These are phyloP conservation scores for Apiospora pterosperma DNA, from an alignment of 2,329 filamentous ascomycete genomes.

Conservation along the genomic window DNA sequence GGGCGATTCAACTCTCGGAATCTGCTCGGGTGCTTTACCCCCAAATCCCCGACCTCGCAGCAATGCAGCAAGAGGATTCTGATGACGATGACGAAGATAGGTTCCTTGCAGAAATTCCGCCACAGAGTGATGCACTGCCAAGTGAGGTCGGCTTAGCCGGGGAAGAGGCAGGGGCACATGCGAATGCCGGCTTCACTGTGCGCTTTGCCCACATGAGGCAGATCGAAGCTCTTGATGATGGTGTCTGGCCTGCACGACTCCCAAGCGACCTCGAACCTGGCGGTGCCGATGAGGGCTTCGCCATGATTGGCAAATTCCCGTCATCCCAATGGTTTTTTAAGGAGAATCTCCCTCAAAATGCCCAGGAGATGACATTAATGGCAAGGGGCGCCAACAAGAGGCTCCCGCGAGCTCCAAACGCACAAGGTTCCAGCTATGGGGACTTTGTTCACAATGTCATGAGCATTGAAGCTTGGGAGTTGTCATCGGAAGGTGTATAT, in stretches of 20 bases:
- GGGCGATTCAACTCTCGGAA: not conserved
- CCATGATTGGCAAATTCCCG: conserved; percentile 7
- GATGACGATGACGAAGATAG: not conserved
- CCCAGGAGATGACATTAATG: conserved; percentile 19
- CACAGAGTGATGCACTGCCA: not conserved
- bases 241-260: conserved; percentile 6
- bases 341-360: conserved; percentile 19
- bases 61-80: not conserved
- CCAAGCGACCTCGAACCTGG: not conserved
- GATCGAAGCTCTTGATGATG: conserved; percentile 2
- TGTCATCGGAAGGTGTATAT: conserved; percentile 31
- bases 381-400: conserved; percentile 14
- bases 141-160: not conserved
- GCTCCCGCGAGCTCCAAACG: not conserved
- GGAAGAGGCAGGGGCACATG: not conserved
- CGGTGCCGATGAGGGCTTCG: conserved; percentile 3
- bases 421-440: conserved; percentile 17
- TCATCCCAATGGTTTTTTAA: conserved; percentile 5
- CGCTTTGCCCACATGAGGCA: not conserved
- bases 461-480: conserved; percentile 44
- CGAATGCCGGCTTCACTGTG: not conserved
- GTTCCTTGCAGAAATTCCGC: not conserved
- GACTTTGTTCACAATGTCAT: conserved; percentile 25
- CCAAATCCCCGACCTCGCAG: not conserved
- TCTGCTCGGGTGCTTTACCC: not conserved